These are phyloP conservation scores for Ophiocordyceps camponoti-rufipedis DNA, from an alignment of 2,329 filamentous ascomycete genomes.

Conservation along the genomic window DNA sequence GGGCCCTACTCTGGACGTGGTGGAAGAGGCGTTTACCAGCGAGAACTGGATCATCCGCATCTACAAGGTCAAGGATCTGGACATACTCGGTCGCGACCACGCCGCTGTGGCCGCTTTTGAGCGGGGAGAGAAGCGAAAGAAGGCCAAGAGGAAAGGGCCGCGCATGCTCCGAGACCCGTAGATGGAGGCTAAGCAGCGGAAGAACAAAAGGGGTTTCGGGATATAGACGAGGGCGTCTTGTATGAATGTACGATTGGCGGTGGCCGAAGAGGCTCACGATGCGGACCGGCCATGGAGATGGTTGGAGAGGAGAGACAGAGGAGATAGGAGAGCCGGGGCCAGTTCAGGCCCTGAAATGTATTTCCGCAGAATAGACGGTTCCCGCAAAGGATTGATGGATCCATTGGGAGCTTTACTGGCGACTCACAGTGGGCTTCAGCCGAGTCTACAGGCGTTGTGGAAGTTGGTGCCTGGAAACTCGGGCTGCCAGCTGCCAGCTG, in stretches of 20 bases:
- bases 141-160: conserved; percentile 49
- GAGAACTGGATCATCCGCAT: conserved; percentile 99
- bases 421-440: not conserved
- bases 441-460: not conserved
- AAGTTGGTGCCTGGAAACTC: not conserved
- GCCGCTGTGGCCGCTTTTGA: conserved; percentile 50
- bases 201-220: not conserved
- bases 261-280: not conserved
- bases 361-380: not conserved
- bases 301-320: not conserved
- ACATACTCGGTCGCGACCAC: conserved; percentile 88
- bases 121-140: conserved; percentile 71
- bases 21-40: conserved; percentile 95
- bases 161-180: conserved; percentile 57
- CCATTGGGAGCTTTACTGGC: not conserved
- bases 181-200: not conserved
- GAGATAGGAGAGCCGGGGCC: not conserved
- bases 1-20: conserved; percentile 66
- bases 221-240: not conserved
- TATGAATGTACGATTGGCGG: not conserved
- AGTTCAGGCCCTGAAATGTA: not conserved
- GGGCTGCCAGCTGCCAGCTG: not conserved
- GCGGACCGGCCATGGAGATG: not conserved
- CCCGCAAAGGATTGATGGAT: not conserved
- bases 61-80: conserved; percentile 98